These are phyloP conservation scores for Macrophomina tecta DNA, from an alignment of 2,329 filamentous ascomycete species.

Conservation along the genomic window DNA sequence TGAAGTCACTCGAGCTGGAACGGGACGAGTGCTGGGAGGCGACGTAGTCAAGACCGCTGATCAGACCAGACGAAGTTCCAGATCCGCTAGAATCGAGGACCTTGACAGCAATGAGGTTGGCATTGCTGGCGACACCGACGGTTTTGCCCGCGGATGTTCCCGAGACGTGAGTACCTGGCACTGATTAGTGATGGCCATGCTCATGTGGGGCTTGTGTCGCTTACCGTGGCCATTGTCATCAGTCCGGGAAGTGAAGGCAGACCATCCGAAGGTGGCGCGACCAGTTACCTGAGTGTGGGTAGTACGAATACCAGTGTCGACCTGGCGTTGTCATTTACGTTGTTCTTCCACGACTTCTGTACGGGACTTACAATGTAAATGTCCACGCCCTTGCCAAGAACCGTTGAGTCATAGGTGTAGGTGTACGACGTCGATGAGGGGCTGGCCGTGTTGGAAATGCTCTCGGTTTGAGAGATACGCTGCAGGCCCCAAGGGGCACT, in stretches of 20 bases:
- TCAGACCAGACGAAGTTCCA: slow-evolving; percentile 41
- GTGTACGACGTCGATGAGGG: slow-evolving; percentile 41
- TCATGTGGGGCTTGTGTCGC: slow-evolving; percentile 32
- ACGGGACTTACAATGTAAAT: slow-evolving; percentile 60
- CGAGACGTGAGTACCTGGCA: slow-evolving; percentile 43
- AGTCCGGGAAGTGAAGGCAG: slow-evolving; percentile 45
- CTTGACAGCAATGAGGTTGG: slow-evolving; percentile 44
- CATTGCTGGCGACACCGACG: slow-evolving; percentile 45
- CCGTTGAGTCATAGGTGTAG: slow-evolving; percentile 18
- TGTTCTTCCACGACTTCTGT: not conserved
- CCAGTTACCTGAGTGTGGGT: slow-evolving; percentile 41
- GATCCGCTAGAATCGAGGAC: slow-evolving; percentile 40
- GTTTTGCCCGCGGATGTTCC: slow-evolving; percentile 43
- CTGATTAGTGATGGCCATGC: not conserved
- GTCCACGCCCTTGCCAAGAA: slow-evolving; percentile 39
- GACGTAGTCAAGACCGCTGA: slow-evolving; percentile 47
- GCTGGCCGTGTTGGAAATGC: slow-evolving; percentile 33
- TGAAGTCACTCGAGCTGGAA: slow-evolving; percentile 39
- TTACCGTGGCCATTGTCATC: slow-evolving; percentile 50
- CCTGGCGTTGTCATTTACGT: not conserved
- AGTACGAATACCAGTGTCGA: slow-evolving; percentile 26
- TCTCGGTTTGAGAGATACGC: slow-evolving; percentile 45
- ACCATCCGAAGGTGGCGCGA: slow-evolving; percentile 34
- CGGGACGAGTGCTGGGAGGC: slow-evolving; percentile 44
- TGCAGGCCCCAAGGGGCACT: slow-evolving; percentile 50